phyloP scores from a whole-genome alignment of 2,329 filamentous ascomycete species.

The Dactylella cylindrospora region DNA sequence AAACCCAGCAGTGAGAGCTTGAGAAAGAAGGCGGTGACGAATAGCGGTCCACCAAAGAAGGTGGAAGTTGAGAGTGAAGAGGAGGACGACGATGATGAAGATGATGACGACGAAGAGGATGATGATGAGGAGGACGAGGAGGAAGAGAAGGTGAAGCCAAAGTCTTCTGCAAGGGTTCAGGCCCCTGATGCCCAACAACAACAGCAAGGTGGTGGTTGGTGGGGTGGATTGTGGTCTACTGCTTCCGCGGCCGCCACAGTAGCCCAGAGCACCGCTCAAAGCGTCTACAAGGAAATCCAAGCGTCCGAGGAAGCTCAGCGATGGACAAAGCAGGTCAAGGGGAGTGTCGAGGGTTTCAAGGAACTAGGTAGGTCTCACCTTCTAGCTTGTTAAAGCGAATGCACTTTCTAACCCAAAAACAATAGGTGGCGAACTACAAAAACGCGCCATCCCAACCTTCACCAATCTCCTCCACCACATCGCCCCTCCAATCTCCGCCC shows the following conservation, averaged over 20 bases:
- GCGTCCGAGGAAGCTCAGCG: conserved; percentile 94
- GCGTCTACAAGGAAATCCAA: conserved; percentile 89
- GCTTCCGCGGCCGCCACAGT: conserved; percentile 61
- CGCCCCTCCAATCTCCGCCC: conserved; percentile 91
- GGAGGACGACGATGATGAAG: conserved; percentile 58
- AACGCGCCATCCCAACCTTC: conserved; percentile 88
- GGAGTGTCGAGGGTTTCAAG: conserved; percentile 77
- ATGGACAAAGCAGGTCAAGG: conserved; percentile 91
- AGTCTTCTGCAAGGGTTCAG: conserved; percentile 44
- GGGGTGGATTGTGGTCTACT: conserved; percentile 81
- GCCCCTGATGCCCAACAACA: conserved; percentile 47
- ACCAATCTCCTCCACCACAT: conserved; percentile 92
- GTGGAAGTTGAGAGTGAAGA: conserved; percentile 50
- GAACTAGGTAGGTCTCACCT: conserved; percentile 65
- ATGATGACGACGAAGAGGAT: conserved; percentile 38
- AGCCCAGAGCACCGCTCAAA: conserved; percentile 68
- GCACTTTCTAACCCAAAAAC: conserved; percentile 5
- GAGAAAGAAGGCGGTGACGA: conserved; percentile 49
- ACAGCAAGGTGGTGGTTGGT: conserved; percentile 72
- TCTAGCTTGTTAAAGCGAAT: not conserved
- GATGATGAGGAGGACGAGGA: conserved; percentile 37
- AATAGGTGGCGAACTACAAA: conserved; percentile 79
- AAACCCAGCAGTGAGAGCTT: conserved; percentile 50
- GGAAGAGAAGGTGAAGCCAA: conserved; percentile 5
- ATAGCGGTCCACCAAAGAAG: conserved; percentile 44